Base-by-base conservation (phyloP, 495 filamentous ascomycete species). In the Annulohypoxylon bovei region DNA sequence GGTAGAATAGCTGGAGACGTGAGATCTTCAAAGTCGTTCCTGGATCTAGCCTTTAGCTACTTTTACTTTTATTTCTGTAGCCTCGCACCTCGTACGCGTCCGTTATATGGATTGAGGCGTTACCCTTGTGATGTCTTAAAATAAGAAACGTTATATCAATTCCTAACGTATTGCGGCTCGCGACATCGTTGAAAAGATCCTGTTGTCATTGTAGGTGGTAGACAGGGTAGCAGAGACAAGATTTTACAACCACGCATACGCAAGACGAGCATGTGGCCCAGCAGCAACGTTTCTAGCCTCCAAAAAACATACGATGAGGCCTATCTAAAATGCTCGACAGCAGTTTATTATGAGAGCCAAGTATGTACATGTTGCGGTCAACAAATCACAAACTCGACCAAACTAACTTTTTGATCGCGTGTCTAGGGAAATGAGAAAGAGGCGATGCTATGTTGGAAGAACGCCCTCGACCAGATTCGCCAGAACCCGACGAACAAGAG, bases 241-340 rank as follows among this genome's bases (percentile, higher is more conserved):
- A 49, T 6, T 37, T 37, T 25, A 46, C 42, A 39, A 42, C 39
- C 8, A 40, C 58, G 44, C 8, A 40, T 40, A 50, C 57, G 46
- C 62, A 37, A 68, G 53, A 59, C 69, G 33, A 76, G 72, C 76
- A 93, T 92, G 91, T 92, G 95, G 88, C 91, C 92, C 82, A 90
- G 87, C 83, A 93, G 90, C 76, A 86, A 87, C 46, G 84, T 88
- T 68, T 90, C 93, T 77, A 89, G 89, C 59, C 85, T 98, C 78
- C 95, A 98, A 84, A 98, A 97, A 86, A 97, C 93, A 61, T 98
- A 98, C 81, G 94, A 98, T 83, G 93, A 98, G 75, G 93, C 92
- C 79, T 97, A 97, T 80, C 83, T 97, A 62, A 92, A 90, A 69
- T 97, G 93, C 79, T 97, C 94, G 1, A 98, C 94, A 8, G 95